A percentile compares a stretch with the other conserved stretches of the same genome.
Conservation (phyloP, 1,284 basidiomycete genomes). For the Hemileia vastatrix region DNA sequence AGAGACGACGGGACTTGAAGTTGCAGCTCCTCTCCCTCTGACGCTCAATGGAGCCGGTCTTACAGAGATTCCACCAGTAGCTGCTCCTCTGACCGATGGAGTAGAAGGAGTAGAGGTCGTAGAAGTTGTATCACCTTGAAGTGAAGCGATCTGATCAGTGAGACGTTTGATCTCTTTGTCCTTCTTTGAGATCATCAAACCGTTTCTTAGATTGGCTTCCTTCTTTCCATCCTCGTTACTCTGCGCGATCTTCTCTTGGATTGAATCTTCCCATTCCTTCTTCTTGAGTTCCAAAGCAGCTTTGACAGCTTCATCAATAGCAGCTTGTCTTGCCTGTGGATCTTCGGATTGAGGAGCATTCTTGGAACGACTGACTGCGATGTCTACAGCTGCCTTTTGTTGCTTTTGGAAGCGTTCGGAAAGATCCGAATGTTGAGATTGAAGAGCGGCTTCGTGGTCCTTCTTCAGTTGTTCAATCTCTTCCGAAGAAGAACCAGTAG, state of each 20-base stretch:
- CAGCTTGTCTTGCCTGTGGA: constrained; percentile 24
- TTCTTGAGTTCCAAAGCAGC: constrained; percentile 35
- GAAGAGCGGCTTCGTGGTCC: constrained; percentile 27
- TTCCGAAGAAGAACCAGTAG: constrained; percentile 1
- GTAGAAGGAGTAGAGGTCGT: constrained; percentile 18
- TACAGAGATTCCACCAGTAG: constrained; percentile 17
- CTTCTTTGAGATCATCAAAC: constrained; percentile 39
- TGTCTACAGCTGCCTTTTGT: constrained; percentile 24
- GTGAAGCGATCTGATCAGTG: constrained; percentile 34
- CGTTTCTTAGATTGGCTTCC: constrained; percentile 40
- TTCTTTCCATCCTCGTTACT: constrained; percentile 39
- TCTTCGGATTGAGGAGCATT: constrained; percentile 9
- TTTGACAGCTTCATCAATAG: constrained; percentile 22
- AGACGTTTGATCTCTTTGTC: constrained; percentile 40
- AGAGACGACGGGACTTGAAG: background rate
- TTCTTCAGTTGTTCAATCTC: constrained; percentile 28
- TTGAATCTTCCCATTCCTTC: constrained; percentile 32
- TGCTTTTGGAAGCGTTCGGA: constrained; percentile 26
- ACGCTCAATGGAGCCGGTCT: background rate
- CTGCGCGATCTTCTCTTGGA: constrained; percentile 35
- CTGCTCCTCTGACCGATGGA: constrained; percentile 28
- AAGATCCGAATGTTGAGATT: constrained; percentile 24
- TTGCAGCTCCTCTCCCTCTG: background rate
- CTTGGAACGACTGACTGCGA: constrained; percentile 20
- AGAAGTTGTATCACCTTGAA: constrained; percentile 32